Evolutionary conservation across 148 eudicot genomes (phyloP), one percentile per base, ranked within the genome.

Genomic region (Chenopodium album): DNA sequence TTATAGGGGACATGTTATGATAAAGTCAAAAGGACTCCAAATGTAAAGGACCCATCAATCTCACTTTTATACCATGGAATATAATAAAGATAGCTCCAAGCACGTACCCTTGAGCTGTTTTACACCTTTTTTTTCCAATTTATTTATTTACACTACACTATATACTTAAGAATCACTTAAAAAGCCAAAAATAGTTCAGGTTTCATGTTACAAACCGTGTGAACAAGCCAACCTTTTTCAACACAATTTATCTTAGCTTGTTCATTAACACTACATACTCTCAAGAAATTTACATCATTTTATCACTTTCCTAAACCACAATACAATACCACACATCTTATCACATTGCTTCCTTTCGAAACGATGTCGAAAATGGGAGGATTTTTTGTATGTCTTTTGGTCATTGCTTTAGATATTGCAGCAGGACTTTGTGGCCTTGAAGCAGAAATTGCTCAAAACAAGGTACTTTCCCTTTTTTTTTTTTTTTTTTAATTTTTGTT

Each of bases 401-500:
- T 94, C 12, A 80, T 92, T 41, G 86, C 79, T 17, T 81, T 94
- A 81, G 98, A 94, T 79, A 77, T 90, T 26, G 85, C 82, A n/a
- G 98, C 98, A 13, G 97, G 97, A 59, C 77, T 92, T 82, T 89
- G 94, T 9, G 98, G 94, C 22, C 89, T 92, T 85, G 88, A 89
- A 86, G 98, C 95, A 0, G 95, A 94, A 86, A 90, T 88, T 1
- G 94, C 98, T 85, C 92, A 92, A 85, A 92, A 88, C 81, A 91
- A 91, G 97, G 98, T 92, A 10, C n/a, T 65, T 32, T 26, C 26
- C 26, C 26, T 26, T 26, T 32, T 32, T 32, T 32, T 32, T 32
- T 32, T 32, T 32, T 32, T 32, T 32, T 32, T 32, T 32, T 2
- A 26, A 26, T 26, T 26, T 26, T 26, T 31, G 37, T 34, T 34